phyloP scores from a whole-genome alignment of 768 basidiomycete species.

The Pulveroboletus sp. region DNA sequence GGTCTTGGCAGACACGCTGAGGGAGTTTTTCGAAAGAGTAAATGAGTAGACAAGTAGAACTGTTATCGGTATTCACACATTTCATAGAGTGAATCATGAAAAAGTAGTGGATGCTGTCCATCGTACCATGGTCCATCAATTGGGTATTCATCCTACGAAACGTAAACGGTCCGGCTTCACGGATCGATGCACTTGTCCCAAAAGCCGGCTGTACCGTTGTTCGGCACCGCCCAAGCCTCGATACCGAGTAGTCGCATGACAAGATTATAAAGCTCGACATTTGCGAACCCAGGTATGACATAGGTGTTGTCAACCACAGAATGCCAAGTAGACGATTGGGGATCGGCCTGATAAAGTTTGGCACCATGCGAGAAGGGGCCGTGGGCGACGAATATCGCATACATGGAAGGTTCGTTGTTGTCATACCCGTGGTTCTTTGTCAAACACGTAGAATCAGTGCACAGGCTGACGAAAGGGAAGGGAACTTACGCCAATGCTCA shows the following conservation, averaged over 20 bases:
- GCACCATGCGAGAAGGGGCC: conserved; percentile 77
- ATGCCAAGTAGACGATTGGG: conserved; percentile 45
- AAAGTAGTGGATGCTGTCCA: neutral
- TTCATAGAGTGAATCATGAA: conserved; percentile 1
- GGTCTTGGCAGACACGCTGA: conserved; percentile 80
- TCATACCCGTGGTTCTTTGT: conserved; percentile 87
- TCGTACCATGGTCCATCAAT: neutral
- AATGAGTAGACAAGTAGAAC: conserved; percentile 57
- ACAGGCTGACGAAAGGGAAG: neutral
- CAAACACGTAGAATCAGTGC: neutral
- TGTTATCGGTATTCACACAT: neutral
- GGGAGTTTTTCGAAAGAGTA: conserved; percentile 87
- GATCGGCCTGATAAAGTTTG: conserved; percentile 42
- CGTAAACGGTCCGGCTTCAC: neutral
- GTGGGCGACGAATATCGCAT: conserved; percentile 87
- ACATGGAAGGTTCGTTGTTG: conserved; percentile 72
- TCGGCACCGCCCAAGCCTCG: conserved; percentile 49
- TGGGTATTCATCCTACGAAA: neutral
- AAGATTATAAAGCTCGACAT: conserved; percentile 83
- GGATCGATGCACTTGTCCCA: conserved; percentile 70
- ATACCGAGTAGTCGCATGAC: conserved; percentile 72
- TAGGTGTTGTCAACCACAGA: conserved; percentile 53
- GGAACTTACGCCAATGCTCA: conserved; percentile 69
- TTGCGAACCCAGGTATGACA: conserved; percentile 79
- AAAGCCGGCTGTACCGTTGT: conserved; percentile 77